Evolutionary conservation across 1,139 yeast genomes (phyloP), one percentile per base, ranked within the genome.

Genomic region (Suhomyces choctaworum): DNA sequence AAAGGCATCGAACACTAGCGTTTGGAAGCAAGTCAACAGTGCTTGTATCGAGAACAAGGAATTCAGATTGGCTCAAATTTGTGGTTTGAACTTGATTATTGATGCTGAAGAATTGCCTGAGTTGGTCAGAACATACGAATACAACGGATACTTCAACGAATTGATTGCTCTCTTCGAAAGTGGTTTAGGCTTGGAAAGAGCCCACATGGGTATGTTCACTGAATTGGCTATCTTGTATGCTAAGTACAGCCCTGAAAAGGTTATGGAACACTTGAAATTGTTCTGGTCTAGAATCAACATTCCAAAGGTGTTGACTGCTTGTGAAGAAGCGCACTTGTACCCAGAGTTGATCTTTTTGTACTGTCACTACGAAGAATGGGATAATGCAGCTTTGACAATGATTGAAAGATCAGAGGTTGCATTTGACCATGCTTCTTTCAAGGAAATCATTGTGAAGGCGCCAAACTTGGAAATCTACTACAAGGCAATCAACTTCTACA

Each of bases 161-260:
- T 76, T 94, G 46, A 86, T 92, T 48, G 78, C 96, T 12, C 77
- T 92, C 54, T 88, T 92, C 55, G 98, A 92, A 66, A 94, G 89
- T 52, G 98, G 98, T 50, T 76, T 92, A 42, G 95, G 96, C 33
- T 77, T 92, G 52, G 99, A 92, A 71, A 85, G 98, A 62, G 98
- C 99, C 25, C 98, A 94, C 60, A 92, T 92, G 97, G 98, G 97
- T 53, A 92, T 92, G 97, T 92, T 94, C 61, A 92, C 99, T 8
- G 97, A 90, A 63, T 76, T 94, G 56, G 96, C 97, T 13, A 75
- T 87, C 36, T 73, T 92, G 52, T 92, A 92, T 70, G 77, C 94
- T 50, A 92, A 90, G 64, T 92, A 90, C 66, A 79, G 80, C 46
- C 96, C 97, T 27, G 87, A 82, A 41, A 84, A 82, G 66, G 87